Evolutionary conservation across 1,284 basidiomycete genomes (phyloP).

Genomic region (Ceratobasidium sp.): DNA sequence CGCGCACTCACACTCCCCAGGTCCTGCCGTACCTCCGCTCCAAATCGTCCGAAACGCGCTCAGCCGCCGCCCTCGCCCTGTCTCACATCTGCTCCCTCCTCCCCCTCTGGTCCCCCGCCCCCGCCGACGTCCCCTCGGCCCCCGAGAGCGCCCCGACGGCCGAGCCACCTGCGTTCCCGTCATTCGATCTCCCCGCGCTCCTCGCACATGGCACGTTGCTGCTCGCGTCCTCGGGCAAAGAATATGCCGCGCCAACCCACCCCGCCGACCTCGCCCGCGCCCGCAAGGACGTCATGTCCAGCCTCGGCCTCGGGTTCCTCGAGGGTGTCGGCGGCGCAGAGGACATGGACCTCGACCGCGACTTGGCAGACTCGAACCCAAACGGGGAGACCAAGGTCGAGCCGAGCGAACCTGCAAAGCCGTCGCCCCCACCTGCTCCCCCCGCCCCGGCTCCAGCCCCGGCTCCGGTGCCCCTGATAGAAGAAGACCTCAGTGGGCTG

Average conservation of each 20-base stretch:
- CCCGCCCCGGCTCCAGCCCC: constrained; percentile 52
- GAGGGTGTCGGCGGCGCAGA: constrained; percentile 75
- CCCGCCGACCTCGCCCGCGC: constrained; percentile 81
- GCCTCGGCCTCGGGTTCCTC: constrained; percentile 84
- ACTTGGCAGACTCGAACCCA: constrained; percentile 64
- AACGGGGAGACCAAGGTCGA: constrained; percentile 52
- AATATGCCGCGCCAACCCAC: constrained; percentile 78
- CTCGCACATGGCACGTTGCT: constrained; percentile 79
- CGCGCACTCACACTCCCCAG: constrained; percentile 56
- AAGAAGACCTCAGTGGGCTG: constrained; percentile 57
- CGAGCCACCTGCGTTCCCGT: constrained; percentile 59
- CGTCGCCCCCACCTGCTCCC: constrained; percentile 56
- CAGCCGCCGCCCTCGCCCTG: constrained; percentile 84
- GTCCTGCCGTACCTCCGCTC: constrained; percentile 90
- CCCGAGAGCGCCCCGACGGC: constrained; percentile 59
- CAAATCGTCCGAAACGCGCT: constrained; percentile 86
- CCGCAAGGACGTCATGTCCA: constrained; percentile 81
- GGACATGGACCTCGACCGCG: constrained; percentile 80
- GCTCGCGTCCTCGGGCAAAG: constrained; percentile 87
- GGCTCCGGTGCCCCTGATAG: constrained; percentile 32
- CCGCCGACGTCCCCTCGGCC: constrained; percentile 51
- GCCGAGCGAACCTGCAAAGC: constrained; percentile 57
- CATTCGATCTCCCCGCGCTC: constrained; percentile 78
- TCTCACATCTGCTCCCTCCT: constrained; percentile 87
- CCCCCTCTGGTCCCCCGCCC: constrained; percentile 79